Percentiles rank a stretch among this genome's conserved stretches.
Conservation (phyloP, 2,329 filamentous ascomycete genomes). For the Neofusicoccum parvum region DNA sequence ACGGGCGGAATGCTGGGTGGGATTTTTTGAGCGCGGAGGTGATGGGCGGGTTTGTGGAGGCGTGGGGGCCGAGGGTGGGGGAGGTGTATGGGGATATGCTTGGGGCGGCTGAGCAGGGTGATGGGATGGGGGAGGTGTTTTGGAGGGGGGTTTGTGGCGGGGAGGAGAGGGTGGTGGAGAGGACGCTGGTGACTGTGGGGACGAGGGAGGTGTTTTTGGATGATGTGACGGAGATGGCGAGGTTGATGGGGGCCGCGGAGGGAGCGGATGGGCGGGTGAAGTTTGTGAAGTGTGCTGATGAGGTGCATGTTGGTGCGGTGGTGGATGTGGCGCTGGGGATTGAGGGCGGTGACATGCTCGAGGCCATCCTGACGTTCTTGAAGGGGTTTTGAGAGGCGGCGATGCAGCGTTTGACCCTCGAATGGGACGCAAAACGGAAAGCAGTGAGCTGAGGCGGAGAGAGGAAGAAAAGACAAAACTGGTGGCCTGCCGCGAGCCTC, state of each 20-base stretch:
- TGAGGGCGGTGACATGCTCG: not conserved
- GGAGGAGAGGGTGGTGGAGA: not conserved
- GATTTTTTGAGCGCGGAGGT: not conserved
- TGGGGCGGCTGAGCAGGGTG: not conserved
- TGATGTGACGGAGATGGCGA: not conserved
- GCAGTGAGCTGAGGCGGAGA: not conserved
- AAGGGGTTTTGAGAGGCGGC: not conserved
- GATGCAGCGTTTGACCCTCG: no score
- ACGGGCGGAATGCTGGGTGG: not conserved
- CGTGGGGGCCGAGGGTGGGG: not conserved
- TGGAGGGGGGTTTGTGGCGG: constrained; percentile 1
- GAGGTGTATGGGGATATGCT: constrained; percentile 1
- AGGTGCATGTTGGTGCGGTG: constrained; percentile 6
- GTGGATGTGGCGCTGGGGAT: constrained; percentile 2
- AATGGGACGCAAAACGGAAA: no score
- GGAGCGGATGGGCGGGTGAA: not conserved
- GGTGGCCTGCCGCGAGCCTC: no score
- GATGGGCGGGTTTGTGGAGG: not conserved
- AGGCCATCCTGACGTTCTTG: not conserved
- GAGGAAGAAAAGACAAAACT: no score
- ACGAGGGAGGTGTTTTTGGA: constrained; percentile 10
- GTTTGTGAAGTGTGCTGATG: not conserved
- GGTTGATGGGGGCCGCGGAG: not conserved
- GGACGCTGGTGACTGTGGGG: not conserved
- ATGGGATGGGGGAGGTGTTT: not conserved